Conservation (phyloP, 2,329 filamentous ascomycete species). For the Cercospora sp. region DNA sequence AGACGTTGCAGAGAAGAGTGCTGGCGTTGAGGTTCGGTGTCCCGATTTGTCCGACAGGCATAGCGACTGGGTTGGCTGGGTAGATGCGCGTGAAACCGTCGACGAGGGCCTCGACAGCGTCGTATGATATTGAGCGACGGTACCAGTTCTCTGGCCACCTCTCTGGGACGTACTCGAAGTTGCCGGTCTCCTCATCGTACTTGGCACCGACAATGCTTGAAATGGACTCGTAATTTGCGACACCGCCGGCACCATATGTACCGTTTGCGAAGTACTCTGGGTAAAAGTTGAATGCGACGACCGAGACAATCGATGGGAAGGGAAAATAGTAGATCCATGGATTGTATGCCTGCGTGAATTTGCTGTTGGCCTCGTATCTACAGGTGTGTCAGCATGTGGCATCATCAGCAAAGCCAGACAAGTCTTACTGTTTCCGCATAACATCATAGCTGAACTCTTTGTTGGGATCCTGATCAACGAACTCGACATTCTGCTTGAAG, state of each 20-base stretch:
- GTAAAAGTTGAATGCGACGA: constrained; percentile 37
- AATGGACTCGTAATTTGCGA: constrained; percentile 40
- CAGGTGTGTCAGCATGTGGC: not conserved
- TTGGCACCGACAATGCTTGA: constrained; percentile 35
- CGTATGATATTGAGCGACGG: constrained; percentile 34
- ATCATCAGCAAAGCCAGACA: constrained; percentile 8
- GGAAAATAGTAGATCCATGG: constrained; percentile 40
- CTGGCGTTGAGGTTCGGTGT: constrained; percentile 38
- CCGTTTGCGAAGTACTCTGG: constrained; percentile 41
- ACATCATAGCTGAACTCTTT: constrained; percentile 33
- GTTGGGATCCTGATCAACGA: constrained; percentile 24
- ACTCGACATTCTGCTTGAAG: constrained; percentile 36
- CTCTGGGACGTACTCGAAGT: constrained; percentile 37
- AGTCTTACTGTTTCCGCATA: constrained; percentile 34
- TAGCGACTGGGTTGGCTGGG: constrained; percentile 38
- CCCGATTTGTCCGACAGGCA: constrained; percentile 36
- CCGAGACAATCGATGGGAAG: constrained; percentile 37
- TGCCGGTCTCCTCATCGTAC: constrained; percentile 29
- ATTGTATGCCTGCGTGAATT: constrained; percentile 33
- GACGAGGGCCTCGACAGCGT: constrained; percentile 36
- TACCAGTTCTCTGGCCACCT: constrained; percentile 37
- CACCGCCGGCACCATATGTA: constrained; percentile 41
- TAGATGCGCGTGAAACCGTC: constrained; percentile 41
- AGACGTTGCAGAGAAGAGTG: constrained; percentile 41
- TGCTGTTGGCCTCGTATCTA: constrained; percentile 23